A percentile compares a stretch with the other conserved stretches of the same genome.
These are phyloP conservation scores for Pterocarpus macrocarpus DNA, from an alignment of 306 rosid genomes.

Conservation along the genomic window DNA sequence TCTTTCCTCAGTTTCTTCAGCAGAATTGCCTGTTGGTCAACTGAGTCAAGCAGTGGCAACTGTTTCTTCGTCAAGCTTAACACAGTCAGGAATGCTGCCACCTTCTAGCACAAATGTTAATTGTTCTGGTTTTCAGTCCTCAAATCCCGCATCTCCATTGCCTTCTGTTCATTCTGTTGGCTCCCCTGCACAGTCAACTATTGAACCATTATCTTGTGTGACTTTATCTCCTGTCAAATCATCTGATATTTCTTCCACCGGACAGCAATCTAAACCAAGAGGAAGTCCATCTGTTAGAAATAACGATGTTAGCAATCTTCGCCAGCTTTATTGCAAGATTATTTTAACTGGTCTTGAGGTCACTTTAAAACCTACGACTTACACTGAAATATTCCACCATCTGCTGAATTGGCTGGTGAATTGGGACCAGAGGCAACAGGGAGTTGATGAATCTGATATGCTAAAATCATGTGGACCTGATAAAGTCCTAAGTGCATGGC, in stretches of 20 bases:
- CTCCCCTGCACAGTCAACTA: slow-evolving; percentile 79
- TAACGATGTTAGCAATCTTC: slow-evolving; percentile 86
- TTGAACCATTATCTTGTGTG: slow-evolving; percentile 71
- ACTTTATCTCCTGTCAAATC: slow-evolving; percentile 85
- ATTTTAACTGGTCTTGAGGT: slow-evolving; percentile 85
- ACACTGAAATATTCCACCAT: slow-evolving; percentile 82
- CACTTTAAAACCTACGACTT: slow-evolving; percentile 81
- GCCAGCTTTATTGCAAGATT: slow-evolving; percentile 97
- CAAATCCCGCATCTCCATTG: slow-evolving; percentile 92
- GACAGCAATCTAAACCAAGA: slow-evolving; percentile 58
- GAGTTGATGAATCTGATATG: slow-evolving; percentile 70
- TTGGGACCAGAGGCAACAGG: slow-evolving; percentile 92
- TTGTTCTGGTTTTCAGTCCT: slow-evolving; percentile 79
- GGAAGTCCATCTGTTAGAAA: slow-evolving; percentile 67
- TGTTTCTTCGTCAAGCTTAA: slow-evolving; percentile 66
- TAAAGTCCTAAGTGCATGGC: slow-evolving; percentile 88
- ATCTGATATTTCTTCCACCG: slow-evolving; percentile 69
- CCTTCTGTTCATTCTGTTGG: slow-evolving; percentile 87
- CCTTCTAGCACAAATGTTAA: slow-evolving; percentile 62
- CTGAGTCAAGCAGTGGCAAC: slow-evolving; percentile 68
- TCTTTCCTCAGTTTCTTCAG: slow-evolving; percentile 78
- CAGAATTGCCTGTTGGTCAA: slow-evolving; percentile 80
- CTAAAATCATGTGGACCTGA: slow-evolving; percentile 80
- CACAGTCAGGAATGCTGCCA: slow-evolving; percentile 81
- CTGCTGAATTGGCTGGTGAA: slow-evolving; percentile 97